Evolutionary conservation across 1,284 basidiomycete species (phyloP).

Genomic region (Taiwanofungus camphoratus): DNA sequence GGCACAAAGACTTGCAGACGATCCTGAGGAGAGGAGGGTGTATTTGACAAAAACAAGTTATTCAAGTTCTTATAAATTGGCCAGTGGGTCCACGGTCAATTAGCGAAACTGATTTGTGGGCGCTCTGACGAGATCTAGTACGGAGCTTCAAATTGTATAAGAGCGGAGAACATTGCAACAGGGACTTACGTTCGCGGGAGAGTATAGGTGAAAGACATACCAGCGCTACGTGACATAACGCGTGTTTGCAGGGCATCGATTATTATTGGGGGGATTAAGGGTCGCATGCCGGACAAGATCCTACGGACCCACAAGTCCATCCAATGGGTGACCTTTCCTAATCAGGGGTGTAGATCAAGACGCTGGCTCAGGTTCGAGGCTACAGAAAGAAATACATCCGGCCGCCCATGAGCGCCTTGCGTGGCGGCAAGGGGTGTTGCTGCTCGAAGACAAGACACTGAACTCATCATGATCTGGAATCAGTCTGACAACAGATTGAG

Average conservation of each 20-base stretch:
- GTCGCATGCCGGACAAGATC: constrained; percentile 2
- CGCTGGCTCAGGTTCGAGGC: background rate
- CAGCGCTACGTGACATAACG: constrained; percentile 4
- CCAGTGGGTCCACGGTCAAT: constrained; percentile 5
- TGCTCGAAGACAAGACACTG: background rate
- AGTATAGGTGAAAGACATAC: background rate
- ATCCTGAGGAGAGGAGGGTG: too few relatives aligned
- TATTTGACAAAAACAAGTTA: too few relatives aligned
- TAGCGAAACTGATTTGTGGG: background rate
- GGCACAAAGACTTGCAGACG: too few relatives aligned
- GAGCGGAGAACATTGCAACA: constrained; percentile 6
- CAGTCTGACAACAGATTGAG: too few relatives aligned
- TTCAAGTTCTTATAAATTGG: constrained; percentile 5
- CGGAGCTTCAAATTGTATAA: constrained; percentile 6
- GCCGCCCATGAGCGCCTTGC: background rate
- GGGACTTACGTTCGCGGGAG: constrained; percentile 13
- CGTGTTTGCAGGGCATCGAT: background rate
- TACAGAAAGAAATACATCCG: too few relatives aligned
- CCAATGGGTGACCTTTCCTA: background rate
- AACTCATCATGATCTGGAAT: too few relatives aligned
- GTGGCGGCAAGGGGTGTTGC: too few relatives aligned
- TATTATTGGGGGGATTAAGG: constrained; percentile 1
- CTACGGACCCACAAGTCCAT: constrained; percentile 9
- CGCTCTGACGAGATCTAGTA: constrained; percentile 6
- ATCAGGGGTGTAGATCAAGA: background rate